Evolutionary conservation across 371 early-diverging fungal genomes (phyloP), one percentile per base, ranked within the genome.

Genomic region (Rhizomucor pusillus): DNA sequence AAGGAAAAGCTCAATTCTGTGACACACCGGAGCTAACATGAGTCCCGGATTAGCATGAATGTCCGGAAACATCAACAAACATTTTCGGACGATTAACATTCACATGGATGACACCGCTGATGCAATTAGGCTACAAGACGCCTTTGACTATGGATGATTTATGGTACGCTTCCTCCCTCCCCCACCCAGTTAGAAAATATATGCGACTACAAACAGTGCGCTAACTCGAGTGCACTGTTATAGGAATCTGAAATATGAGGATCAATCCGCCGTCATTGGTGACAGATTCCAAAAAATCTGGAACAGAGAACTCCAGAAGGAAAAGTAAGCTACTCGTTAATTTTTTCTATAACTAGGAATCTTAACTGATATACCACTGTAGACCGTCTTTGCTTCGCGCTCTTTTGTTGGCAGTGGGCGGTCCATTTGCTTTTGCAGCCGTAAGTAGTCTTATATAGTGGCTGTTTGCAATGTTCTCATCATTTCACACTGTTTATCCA

Each of bases 31-130:
- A 29, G 29, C 29, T 29, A 29, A 29, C 5, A 29, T 7, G 7
- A 5, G 29, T 29, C 29, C 29, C 29, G 29, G 29, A 29, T 29
- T 52, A 79, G 69, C 57, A 62, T 56, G 60, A 77, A 36, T 71
- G 79, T 41, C 93, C 92, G 3, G 97, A 97, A 59, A 86, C 83
- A 19, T 80, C 76, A 11, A 88, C 95, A 36, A 90, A 91, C 60
- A 84, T 98, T 35, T 94, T 94, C 60, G 89, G 92, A 11, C 72
- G 81, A 34, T 64, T 94, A 6, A 83, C 89, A 0, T 98, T 97
- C 67, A 73, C 82, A 35, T 98, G 98, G 98, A 91, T 98, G 87
- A 87, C 89, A 33, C 84, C 85, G 5, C 59, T 97, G 62, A 90
- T 98, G 81, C 86, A 87, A 49, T 69, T 85, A 19, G 98, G 97